phyloP scores from a whole-genome alignment of 352 stramenopile genomes.

The Phytophthora pinifolia region DNA sequence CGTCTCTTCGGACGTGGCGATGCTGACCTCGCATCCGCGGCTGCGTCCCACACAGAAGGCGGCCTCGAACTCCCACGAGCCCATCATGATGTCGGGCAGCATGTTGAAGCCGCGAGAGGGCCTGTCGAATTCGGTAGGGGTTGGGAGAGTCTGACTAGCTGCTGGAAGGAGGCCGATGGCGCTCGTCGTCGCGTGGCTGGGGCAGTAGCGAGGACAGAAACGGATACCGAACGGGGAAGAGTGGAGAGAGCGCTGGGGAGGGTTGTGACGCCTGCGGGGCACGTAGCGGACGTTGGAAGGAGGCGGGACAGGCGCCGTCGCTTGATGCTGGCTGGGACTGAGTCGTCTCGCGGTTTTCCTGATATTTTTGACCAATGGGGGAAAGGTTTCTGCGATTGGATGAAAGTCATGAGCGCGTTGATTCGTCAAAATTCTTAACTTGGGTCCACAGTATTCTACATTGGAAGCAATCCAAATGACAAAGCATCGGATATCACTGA shows the following conservation, averaged over 20 bases:
- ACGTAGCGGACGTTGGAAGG: background rate
- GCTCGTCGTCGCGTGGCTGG: slow-evolving; percentile 3
- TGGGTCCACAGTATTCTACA: slow-evolving; percentile 10
- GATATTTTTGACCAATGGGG: slow-evolving; percentile 17
- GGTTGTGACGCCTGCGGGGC: no score
- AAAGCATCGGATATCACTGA: background rate
- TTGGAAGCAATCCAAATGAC: background rate
- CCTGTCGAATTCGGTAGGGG: no score
- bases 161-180: background rate
- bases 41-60: slow-evolving; percentile 76
- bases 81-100: slow-evolving; percentile 18
- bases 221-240: background rate
- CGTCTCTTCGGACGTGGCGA: slow-evolving; percentile 68
- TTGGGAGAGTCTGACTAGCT: slow-evolving; percentile 2
- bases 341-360: slow-evolving; percentile 11
- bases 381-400: slow-evolving; percentile 1
- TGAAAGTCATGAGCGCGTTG: slow-evolving; percentile 2
- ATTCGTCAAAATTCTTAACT: background rate
- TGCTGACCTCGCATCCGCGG: slow-evolving; percentile 67
- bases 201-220: background rate
- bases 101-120: slow-evolving; percentile 23
- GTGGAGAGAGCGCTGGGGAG: background rate
- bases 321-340: slow-evolving; percentile 19
- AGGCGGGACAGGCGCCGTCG: slow-evolving; percentile 17
- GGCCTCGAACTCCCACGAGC: slow-evolving; percentile 46